Evolutionary conservation across 352 stramenopile species (phyloP), one percentile per base, ranked within the genome.

Genomic region (Phytophthora sojae): DNA sequence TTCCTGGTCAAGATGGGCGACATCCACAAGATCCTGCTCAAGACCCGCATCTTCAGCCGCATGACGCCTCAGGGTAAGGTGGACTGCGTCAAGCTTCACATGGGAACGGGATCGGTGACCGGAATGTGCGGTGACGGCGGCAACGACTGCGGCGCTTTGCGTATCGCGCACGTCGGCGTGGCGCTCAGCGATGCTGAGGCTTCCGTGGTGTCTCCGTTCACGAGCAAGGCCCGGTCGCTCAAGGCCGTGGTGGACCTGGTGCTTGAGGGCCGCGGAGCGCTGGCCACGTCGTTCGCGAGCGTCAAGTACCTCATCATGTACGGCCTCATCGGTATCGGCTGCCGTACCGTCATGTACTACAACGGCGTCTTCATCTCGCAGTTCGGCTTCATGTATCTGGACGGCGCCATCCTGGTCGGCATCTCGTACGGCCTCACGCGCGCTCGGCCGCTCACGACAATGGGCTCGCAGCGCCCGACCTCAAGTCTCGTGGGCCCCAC

Each of bases 291-390:
- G 30, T 91, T 96, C 25, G 80, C 81, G 30, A 83, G 75, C 23
- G 92, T 96, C 81, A 97, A 96, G 64, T 97, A 91, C 73, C 76
- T 95, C 35, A 94, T 97, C 66, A 89, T 97, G 74, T 96, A 97
- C 69, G 91, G 90, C 42, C 85, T 96, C 61, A 88, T 96, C 57
- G 85, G 89, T 52, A 92, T 91, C 45, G 85, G 91, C 63, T 91
- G 82, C 54, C 86, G 93, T 62, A 89, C 91, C 39, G 82, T 95
- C 26, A 95, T 92, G 81, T 95, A 95, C 71, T 94, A 91, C 75
- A 93, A 96, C 67, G 70, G 68, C 11, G 87, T 97, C 44, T 96
- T 93, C 68, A 92, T 97, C 62, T 89, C 88, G 25, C 87, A 96
- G 79, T 96, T 90, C 67, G 77, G 78, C 59, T 98, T 93, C 82